A percentile compares a stretch with the other conserved stretches of the same genome.
Evolutionary conservation across 2,329 filamentous ascomycete species (phyloP).

Genomic region (Nothopassalora personata): DNA sequence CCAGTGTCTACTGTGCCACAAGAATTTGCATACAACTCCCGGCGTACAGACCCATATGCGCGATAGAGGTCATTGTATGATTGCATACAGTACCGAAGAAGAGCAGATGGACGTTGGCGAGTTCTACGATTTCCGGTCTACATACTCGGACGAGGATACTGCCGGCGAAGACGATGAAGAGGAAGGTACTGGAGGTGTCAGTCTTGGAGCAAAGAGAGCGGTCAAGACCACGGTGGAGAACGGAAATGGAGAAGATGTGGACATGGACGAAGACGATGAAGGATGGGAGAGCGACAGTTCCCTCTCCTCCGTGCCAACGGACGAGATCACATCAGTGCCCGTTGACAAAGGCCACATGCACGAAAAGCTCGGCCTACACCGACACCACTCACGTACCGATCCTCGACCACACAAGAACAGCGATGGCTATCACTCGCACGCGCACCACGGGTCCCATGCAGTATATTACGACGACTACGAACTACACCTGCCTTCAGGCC

Average conservation of each 20-base stretch:
- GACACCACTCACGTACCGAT: slow-evolving; percentile 67
- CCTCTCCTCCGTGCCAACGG: slow-evolving; percentile 76
- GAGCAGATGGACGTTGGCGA: slow-evolving; percentile 93
- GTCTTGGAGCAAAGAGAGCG: slow-evolving; percentile 59
- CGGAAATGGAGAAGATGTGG: slow-evolving; percentile 51
- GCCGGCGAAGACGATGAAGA: slow-evolving; percentile 49
- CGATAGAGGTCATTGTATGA: slow-evolving; percentile 94
- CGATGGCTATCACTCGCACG: slow-evolving; percentile 77
- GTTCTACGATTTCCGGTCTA: slow-evolving; percentile 94
- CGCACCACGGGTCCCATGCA: slow-evolving; percentile 65
- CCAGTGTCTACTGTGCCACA: slow-evolving; percentile 85
- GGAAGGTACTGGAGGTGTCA: slow-evolving; percentile 54
- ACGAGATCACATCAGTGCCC: slow-evolving; percentile 73
- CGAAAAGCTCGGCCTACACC: slow-evolving; percentile 65
- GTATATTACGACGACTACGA: slow-evolving; percentile 92
- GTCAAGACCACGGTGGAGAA: slow-evolving; percentile 41
- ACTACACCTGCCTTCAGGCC: slow-evolving; percentile 84
- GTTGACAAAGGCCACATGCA: slow-evolving; percentile 69
- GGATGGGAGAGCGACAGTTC: slow-evolving; percentile 94
- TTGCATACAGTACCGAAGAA: slow-evolving; percentile 80
- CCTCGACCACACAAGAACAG: slow-evolving; percentile 66
- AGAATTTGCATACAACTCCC: slow-evolving; percentile 68
- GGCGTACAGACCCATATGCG: slow-evolving; percentile 95
- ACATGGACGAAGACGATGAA: slow-evolving; percentile 56
- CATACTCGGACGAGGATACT: slow-evolving; percentile 74